Base-by-base conservation (phyloP, 2,329 filamentous ascomycete genomes). In the Chrysoporthe austroafricana region DNA sequence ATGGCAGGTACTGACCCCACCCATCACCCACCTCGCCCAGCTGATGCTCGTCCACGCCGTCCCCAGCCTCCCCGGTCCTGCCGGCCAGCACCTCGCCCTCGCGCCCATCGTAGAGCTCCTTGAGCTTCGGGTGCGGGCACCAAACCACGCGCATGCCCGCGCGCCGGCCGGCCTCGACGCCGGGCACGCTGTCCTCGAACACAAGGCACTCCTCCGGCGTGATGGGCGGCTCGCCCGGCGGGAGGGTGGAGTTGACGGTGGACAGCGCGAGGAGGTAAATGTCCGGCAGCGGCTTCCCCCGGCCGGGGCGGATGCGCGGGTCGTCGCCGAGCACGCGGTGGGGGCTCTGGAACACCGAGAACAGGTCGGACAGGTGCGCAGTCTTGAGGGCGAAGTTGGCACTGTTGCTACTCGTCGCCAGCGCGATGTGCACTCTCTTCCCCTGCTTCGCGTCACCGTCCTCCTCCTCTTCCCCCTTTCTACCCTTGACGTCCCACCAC, bases 111-210 rank as follows among this genome's bases (percentile, higher is more conserved):
- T 92, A 97, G 77, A 95, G 92, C 63, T 87, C 83, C 79, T 91
- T 84, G 63, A 99, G 81, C 75, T 88, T 92, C 0, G 89, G 87
- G 79, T 98, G 94, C 34, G 96, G 96, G 73, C 89, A 91, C 96
- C 96, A 99, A 1, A 97, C 84, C 14, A 96, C 94, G 72, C 95
- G 89, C 95, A 98, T 98, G 0, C 95, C 95, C 0, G 96, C 96
- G 72, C 96, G 88, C 64, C 96, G 84, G 4, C 94, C 96, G 2
- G 93, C 89, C 80, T 99, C 96, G 2, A 97, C 93, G 4, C 96
- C 96, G 0, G 94, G 93, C 1, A 98, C 94, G 58, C 91, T 93
- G 78, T 99, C 96, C 80, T 99, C 96, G 74, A 99, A 98, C 0
- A 98, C 96, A 18, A 99, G 84, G 76, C 96, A 98, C 79, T 98